Percentiles rank a stretch among this genome's conserved stretches.
Conservation (phyloP, 2,329 filamentous ascomycete genomes). For the Monosporascus sp. region DNA sequence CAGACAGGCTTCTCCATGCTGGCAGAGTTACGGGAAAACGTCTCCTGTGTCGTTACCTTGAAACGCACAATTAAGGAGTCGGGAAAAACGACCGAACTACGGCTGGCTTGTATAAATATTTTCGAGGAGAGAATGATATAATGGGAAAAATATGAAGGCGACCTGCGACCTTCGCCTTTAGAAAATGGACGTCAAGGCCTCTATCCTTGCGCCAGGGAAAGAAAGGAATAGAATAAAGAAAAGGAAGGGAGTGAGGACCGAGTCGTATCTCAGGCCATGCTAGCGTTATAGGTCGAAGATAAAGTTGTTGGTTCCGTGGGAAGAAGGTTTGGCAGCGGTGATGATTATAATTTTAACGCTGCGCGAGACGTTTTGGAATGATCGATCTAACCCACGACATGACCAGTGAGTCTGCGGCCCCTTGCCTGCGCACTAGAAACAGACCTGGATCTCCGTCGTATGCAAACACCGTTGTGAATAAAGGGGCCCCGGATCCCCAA, state of each 20-base stretch:
- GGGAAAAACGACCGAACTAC: background rate
- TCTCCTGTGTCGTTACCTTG: too few relatives aligned
- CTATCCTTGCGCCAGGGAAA: slow-evolving; percentile 16
- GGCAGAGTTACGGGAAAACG: background rate
- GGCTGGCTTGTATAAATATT: background rate
- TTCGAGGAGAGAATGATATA: slow-evolving; percentile 13
- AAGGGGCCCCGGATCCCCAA: background rate
- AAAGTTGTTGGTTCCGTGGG: background rate
- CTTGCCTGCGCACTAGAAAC: background rate
- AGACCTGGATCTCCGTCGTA: background rate
- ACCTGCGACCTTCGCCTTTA: slow-evolving; percentile 30
- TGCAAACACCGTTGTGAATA: background rate
- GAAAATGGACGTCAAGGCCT: slow-evolving; percentile 19
- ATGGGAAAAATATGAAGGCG: slow-evolving; percentile 26
- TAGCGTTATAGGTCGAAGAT: slow-evolving; percentile 8
- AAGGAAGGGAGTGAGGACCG: slow-evolving; percentile 14
- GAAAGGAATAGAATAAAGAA: slow-evolving; percentile 13
- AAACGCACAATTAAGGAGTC: background rate
- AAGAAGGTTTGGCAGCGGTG: background rate
- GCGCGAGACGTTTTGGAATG: background rate
- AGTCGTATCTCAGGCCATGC: slow-evolving; percentile 18
- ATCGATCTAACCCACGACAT: background rate
- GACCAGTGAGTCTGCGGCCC: too few relatives aligned
- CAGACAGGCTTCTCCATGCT: slow-evolving; percentile 32
- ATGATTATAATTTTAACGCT: background rate